Base-by-base conservation (phyloP, 352 stramenopile genomes). In the Hyaloperonospora brassicae region DNA sequence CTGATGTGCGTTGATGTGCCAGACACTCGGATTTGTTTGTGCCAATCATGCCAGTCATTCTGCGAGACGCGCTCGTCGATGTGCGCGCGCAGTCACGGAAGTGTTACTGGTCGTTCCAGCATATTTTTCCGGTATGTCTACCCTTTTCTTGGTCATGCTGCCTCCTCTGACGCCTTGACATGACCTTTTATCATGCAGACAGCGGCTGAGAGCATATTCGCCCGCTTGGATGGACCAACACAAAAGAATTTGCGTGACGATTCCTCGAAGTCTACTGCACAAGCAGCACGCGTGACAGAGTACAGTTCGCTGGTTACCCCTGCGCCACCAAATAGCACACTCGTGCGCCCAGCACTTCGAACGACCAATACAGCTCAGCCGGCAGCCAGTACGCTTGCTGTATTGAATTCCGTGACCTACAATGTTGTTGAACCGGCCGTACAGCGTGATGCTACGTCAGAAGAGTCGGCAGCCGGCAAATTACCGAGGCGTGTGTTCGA, bases 31-130 rank as follows among this genome's bases (percentile, higher is more conserved):
- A 86, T 31, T 44, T 81, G 14, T 81, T 88, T 56, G 50, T 82
- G 27, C 52, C 72, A 3, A 74, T 88, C 24, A 46, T 93, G 21
- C 83, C 83, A 1, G 41, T 56, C 0, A 50, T 91, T 40, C 52
- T 93, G 12, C 75, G 76, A 31, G 83, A 93, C 40, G 83, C 83
- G 5, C 55, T 88, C 5, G 70, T 58, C 10, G 80, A 93, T 47
- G 83, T 91, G n/a, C 80, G 83, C 5, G 74, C 75, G 4, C 74
- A 87, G 43, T 76, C 80, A 25, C 70, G 83, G 54, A 88, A 89
- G 46, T 91, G 78, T 34, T 93, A 79, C 47, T 93, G 83, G 83
- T 70, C 76, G 12, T 78, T 84, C 43, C 77, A 91, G 38, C 36
- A 76, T 23, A 50, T 88, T 5, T 93, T 90, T 31, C 61, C 73